Conservation (phyloP, 495 filamentous ascomycete species). For the Lasiosphaeriaceae sp. region DNA sequence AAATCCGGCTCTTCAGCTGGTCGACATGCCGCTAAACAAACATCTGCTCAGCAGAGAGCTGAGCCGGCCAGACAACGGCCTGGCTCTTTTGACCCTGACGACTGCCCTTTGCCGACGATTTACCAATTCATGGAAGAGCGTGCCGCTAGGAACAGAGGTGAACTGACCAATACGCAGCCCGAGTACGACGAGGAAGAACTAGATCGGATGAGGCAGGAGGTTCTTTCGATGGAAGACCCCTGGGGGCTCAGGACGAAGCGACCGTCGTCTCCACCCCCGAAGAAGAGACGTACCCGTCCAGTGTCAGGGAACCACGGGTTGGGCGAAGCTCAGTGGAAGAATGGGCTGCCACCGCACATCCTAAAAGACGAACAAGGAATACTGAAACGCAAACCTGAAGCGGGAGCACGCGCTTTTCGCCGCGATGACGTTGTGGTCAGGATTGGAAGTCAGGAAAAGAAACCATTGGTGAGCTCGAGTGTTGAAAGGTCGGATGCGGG, state of each 20-base stretch:
- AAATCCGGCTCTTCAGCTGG: conserved; percentile 7
- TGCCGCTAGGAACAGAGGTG: not conserved
- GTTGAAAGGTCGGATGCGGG: not conserved
- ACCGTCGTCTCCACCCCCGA: not conserved
- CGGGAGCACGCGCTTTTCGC: not conserved
- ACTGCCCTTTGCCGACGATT: conserved; percentile 12
- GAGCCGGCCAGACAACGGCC: conserved; percentile 5
- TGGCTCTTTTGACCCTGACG: not conserved
- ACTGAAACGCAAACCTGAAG: not conserved
- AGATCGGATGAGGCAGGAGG: conserved; percentile 16
- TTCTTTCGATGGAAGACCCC: conserved; percentile 17
- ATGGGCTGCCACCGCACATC: conserved; percentile 8
- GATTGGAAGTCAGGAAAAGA: conserved; percentile 37
- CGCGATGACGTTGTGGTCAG: conserved; percentile 28
- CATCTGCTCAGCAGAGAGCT: not conserved
- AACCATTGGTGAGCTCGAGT: conserved; percentile 18
- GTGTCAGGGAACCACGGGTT: not conserved
- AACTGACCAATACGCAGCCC: no score
- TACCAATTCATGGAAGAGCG: conserved; percentile 17
- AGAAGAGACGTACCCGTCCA: not conserved
- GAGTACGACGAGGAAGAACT: conserved; percentile 13
- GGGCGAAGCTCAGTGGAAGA: not conserved
- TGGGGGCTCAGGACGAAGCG: conserved; percentile 10
- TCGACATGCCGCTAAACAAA: not conserved
- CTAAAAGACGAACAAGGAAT: not conserved